Percentiles rank a stretch among this genome's conserved stretches.
phyloP scores from a whole-genome alignment of 176 grass and related monocot genomes.

The Rhipidocladum racemiflorum region DNA sequence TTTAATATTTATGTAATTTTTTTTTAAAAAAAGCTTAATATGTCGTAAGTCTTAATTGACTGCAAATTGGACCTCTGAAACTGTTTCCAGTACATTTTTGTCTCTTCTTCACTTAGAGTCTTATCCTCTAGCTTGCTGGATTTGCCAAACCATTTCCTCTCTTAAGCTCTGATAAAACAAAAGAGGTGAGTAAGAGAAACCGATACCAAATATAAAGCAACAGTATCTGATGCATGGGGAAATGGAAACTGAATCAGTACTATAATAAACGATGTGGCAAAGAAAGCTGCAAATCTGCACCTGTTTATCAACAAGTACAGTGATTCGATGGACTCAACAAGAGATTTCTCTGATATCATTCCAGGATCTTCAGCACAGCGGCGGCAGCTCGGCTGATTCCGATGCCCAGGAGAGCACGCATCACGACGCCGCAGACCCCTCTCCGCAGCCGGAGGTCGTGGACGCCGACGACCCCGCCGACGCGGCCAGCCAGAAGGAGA shows the following conservation, averaged over 20 bases:
- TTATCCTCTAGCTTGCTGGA: neutral
- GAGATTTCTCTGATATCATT: neutral
- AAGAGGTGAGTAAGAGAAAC: neutral
- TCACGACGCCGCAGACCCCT: neutral
- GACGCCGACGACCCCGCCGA: conserved; percentile 31
- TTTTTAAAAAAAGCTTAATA: too few relatives aligned
- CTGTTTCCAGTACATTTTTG: neutral
- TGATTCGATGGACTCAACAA: neutral
- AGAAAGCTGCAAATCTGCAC: neutral
- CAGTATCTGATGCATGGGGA: too few relatives aligned
- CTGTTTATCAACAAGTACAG: neutral
- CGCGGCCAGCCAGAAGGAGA: conserved; percentile 17
- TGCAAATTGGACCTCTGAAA: neutral
- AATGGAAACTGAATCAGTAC: neutral
- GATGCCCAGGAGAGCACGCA: neutral
- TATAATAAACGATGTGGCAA: neutral
- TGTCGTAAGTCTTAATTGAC: neutral
- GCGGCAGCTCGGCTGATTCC: conserved; percentile 5
- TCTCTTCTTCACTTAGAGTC: neutral
- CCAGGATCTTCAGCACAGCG: conserved; percentile 30
- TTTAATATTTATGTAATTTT: too few relatives aligned
- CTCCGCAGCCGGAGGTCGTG: conserved; percentile 40
- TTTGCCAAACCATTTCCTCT: neutral
- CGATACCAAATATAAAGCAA: neutral
- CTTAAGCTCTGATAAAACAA: neutral